A percentile compares a stretch with the other conserved stretches of the same genome.
phyloP scores from a whole-genome alignment of 352 stramenopile genomes.

The Phytophthora cryptogea region DNA sequence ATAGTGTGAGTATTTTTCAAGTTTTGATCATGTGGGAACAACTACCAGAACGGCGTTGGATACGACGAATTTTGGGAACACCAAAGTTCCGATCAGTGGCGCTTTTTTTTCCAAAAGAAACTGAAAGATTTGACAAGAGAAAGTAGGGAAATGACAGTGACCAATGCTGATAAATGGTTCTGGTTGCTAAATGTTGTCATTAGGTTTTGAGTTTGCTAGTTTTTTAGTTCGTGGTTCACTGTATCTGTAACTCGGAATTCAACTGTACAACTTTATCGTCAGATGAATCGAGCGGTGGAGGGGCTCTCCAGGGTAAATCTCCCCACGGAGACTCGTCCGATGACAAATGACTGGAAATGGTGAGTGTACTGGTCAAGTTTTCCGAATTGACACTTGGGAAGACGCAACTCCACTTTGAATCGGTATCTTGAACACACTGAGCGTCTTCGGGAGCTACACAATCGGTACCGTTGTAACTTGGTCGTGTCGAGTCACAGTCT shows the following conservation, averaged over 20 bases:
- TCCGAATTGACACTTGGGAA: conserved; percentile 13
- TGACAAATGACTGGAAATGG: conserved; percentile 7
- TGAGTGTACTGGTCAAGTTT: conserved; percentile 13
- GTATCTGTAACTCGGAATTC: not conserved
- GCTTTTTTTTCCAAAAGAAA: conserved; percentile 14
- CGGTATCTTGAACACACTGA: conserved; percentile 30
- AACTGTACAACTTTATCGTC: not conserved
- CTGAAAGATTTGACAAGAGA: not conserved
- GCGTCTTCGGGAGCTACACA: conserved; percentile 41
- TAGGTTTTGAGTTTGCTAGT: too few species aligned
- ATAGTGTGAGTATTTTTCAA: conserved; percentile 1
- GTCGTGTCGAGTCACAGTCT: conserved; percentile 42
- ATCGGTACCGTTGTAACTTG: conserved; percentile 40
- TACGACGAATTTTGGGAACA: conserved; percentile 16
- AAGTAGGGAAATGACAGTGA: too few species aligned
- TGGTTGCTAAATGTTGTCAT: too few species aligned
- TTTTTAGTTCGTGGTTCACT: not conserved
- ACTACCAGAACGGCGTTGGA: conserved; percentile 12
- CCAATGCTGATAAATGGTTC: too few species aligned
- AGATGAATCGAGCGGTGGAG: conserved; percentile 12
- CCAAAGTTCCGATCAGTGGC: conserved; percentile 17
- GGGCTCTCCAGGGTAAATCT: conserved; percentile 30
- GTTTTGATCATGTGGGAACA: conserved; percentile 25
- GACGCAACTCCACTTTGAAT: conserved; percentile 35
- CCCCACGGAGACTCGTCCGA: conserved; percentile 22